Evolutionary conservation across 2,329 filamentous ascomycete species (phyloP).

Genomic region (Tolypocladium tropicale): DNA sequence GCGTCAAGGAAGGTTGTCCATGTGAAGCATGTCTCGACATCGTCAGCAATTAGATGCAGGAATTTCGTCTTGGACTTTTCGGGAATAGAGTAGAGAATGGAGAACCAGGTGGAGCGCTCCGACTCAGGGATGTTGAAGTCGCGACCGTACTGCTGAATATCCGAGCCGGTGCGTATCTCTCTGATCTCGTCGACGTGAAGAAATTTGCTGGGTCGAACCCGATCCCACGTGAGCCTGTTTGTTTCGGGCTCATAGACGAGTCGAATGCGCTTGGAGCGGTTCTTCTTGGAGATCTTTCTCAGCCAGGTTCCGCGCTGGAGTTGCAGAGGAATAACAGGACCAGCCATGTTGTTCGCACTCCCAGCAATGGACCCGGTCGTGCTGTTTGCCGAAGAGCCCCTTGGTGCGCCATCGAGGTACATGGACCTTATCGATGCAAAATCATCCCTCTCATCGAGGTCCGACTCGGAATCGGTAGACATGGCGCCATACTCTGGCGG

Average conservation of each 20-base stretch:
- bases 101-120: conserved; percentile 70
- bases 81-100: conserved; percentile 74
- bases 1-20: conserved; percentile 81
- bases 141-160: conserved; percentile 81
- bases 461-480: conserved; percentile 46
- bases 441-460: conserved; percentile 42
- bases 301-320: conserved; percentile 71
- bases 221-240: conserved; percentile 83
- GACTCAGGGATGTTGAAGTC: conserved; percentile 64
- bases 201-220: conserved; percentile 64
- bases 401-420: conserved; percentile 30
- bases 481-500: conserved; percentile 36
- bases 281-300: conserved; percentile 79
- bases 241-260: conserved; percentile 70
- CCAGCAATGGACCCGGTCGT: conserved; percentile 36
- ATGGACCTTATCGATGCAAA: conserved; percentile 22
- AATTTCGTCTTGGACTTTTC: conserved; percentile 76
- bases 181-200: conserved; percentile 95
- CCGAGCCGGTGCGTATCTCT: conserved; percentile 73
- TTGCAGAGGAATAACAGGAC: conserved; percentile 65
- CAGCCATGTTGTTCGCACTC: conserved; percentile 36
- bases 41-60: conserved; percentile 77
- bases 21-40: conserved; percentile 57
- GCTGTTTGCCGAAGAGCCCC: conserved; percentile 38
- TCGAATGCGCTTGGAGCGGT: conserved; percentile 58